Base-by-base conservation (phyloP, 1,139 yeast genomes). In the Neolecta irregularis region DNA sequence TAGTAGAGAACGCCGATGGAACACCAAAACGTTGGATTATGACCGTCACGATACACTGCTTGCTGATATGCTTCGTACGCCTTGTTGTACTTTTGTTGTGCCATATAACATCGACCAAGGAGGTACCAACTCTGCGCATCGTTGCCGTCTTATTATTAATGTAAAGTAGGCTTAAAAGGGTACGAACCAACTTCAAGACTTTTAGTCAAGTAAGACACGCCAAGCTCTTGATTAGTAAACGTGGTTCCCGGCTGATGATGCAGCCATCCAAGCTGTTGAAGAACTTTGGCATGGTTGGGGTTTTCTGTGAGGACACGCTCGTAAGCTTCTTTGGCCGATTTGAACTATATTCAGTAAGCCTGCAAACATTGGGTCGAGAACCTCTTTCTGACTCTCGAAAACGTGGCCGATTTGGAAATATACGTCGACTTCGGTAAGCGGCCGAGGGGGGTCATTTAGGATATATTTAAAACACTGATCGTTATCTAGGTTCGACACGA, bases 11-110 rank as follows among this genome's bases (percentile, higher is more conserved):
- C 96, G 54, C 98, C 98, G 52, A 88, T 88, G 21, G 94, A 81
- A 56, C 98, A 88, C 98, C 98, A 88, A 61, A 88, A 88, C 2
- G 95, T 88, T 39, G 98, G 96, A 55, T 88, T 88, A 53, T 95
- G 69, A 22, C 92, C 77, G 55, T 88, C 98, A 43, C 95, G 70
- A 56, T 88, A 88, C 38, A 88, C 98, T 5, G 98, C 98, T 55
- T 85, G 96, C 60, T 88, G 98, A 67, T 88, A 88, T 1, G 96
- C 92, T 54, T 88, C 96, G 57, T 88, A 88, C 3, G 98, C 96
- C 35, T 91, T 85, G 46, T 88, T 77, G 61, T 83, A 88, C 55
- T 85, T 93, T 45, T 81, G 85, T 49, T 91, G 71, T 33, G 92
- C 77, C 96, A 88, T 85, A 60, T 88, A 93, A 45, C 92, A 93